Evolutionary conservation across 768 basidiomycete genomes (phyloP), one percentile per base, ranked within the genome.

Genomic region (Tricholoma matsutake): DNA sequence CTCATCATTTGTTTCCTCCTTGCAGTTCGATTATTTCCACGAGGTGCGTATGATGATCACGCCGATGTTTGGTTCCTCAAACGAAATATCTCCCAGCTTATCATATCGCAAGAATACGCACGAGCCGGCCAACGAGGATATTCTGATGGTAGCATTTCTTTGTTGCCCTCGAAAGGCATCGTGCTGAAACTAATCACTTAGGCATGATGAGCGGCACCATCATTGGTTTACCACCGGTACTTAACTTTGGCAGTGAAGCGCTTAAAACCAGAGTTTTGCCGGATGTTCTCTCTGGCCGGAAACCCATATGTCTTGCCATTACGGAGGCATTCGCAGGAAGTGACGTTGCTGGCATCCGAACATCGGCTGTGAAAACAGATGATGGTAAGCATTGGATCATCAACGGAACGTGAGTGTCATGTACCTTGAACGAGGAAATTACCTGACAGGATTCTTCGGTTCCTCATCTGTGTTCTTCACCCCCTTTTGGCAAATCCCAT

Each of bases 21-120:
- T 25, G 79, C 72, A 89, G 81, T 96, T 91, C 67, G 91, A 96
- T 71, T 92, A 91, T 69, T 96, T 96, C 83, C 92, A 95, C 69
- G 88, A 89, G 72, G 83, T 81, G 61, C 32, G 67, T 63, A 37
- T 45, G 53, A 4, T 53, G 37, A 39, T 35, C 7, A 14, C 13
- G 32, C 18, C 2, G 20, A 10, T 56, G 57, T 57, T 49, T 29
- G 20, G 29, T 18, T 52, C 10, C 22, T 54, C 22, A 53, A n/a
- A 57, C 29, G 22, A 45, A 29, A 51, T 56, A 39, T 52, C 43
- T 53, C 8, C 28, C 63, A 89, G 83, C 79, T 94, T 58, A 84
- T 95, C 62, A 79, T 92, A 67, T 89, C 83, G 37, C 88, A 94
- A 79, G 93, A 96, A 73, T 70, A 94, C 49, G 74, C 80, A 6